Percentiles rank a stretch among this genome's conserved stretches.
phyloP scores from a whole-genome alignment of 2,329 filamentous ascomycete species.

The Gnomoniopsis sp. region DNA sequence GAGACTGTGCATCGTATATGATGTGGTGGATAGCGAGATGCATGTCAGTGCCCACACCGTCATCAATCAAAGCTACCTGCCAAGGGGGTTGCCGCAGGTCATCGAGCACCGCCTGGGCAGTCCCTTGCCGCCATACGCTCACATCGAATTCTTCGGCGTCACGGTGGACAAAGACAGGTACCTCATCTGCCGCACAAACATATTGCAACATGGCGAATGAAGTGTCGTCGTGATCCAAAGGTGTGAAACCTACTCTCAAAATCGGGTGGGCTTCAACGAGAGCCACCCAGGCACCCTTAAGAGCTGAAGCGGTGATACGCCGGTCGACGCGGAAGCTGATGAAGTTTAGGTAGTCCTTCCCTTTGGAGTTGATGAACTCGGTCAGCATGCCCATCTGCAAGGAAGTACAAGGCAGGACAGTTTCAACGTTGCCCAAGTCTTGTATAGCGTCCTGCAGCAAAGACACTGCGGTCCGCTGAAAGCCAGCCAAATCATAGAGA shows the following conservation, averaged over 20 bases:
- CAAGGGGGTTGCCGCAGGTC: conserved; percentile 58
- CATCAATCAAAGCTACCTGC: conserved; percentile 50
- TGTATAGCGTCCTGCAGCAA: conserved; percentile 26
- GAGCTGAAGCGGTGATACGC: conserved; percentile 30
- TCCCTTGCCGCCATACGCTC: conserved; percentile 34
- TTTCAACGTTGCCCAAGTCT: conserved; percentile 40
- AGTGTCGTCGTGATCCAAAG: conserved; percentile 54
- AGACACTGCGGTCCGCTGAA: conserved; percentile 30
- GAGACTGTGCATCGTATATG: conserved; percentile 78
- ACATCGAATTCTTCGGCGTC: conserved; percentile 26
- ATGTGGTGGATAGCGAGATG: conserved; percentile 68
- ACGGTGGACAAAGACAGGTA: conserved; percentile 21
- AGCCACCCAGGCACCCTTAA: conserved; percentile 58
- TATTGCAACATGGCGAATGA: conserved; percentile 77
- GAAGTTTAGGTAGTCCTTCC: conserved; percentile 73
- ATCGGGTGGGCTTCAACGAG: conserved; percentile 61
- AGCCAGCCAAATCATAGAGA: conserved; percentile 38
- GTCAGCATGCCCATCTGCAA: conserved; percentile 78
- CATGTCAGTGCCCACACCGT: conserved; percentile 27
- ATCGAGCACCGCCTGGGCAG: conserved; percentile 31
- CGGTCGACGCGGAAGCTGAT: conserved; percentile 50
- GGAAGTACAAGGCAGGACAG: conserved; percentile 72
- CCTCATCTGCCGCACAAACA: conserved; percentile 10
- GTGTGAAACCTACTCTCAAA: conserved; percentile 70
- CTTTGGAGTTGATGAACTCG: conserved; percentile 65